These are phyloP conservation scores for Sphagnum contortum DNA, from an alignment of 225 moss, liverwort and hornwort genomes.

Conservation along the genomic window DNA sequence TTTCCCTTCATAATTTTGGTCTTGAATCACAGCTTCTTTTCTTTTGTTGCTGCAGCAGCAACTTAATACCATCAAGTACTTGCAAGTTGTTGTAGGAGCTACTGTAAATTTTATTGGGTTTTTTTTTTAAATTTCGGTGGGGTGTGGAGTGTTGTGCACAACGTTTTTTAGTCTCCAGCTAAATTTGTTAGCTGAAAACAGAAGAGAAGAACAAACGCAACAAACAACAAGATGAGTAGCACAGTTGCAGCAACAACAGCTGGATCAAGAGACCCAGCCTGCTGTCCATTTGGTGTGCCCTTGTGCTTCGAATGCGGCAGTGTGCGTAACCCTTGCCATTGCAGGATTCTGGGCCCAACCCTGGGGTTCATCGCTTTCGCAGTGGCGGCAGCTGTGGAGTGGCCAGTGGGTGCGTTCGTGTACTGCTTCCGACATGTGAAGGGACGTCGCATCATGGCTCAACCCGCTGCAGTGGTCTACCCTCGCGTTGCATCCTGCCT, in stretches of 20 bases:
- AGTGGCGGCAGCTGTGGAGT: constrained; percentile 41
- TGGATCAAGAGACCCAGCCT: constrained; percentile 19
- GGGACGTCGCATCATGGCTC: constrained; percentile 65
- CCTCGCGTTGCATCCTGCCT: constrained; percentile 43
- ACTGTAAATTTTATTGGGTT: too few relatives aligned
- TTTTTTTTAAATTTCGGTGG: too few relatives aligned
- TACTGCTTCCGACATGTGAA: constrained; percentile 50
- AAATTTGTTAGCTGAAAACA: too few relatives aligned
- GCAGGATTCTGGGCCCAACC: constrained; percentile 55
- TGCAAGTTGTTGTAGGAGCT: too few relatives aligned
- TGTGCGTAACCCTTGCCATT: constrained; percentile 51
- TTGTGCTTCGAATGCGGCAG: constrained; percentile 57
- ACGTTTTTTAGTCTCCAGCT: too few relatives aligned
- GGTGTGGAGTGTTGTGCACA: too few relatives aligned
- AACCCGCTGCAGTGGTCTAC: constrained; percentile 54
- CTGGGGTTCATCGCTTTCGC: constrained; percentile 65
- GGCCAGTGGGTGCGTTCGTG: constrained; percentile 59
- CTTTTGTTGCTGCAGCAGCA: too few relatives aligned
- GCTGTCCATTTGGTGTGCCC: constrained; percentile 32
- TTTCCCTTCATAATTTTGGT: too few relatives aligned
- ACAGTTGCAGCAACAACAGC: constrained; percentile 17
- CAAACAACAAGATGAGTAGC: too few relatives aligned
- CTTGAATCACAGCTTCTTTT: too few relatives aligned
- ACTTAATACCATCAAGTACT: too few relatives aligned
- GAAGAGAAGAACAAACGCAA: too few relatives aligned